Percentiles rank a stretch among this genome's conserved stretches.
Evolutionary conservation across 2,329 filamentous ascomycete species (phyloP).

Genomic region (Leptographium flavum): DNA sequence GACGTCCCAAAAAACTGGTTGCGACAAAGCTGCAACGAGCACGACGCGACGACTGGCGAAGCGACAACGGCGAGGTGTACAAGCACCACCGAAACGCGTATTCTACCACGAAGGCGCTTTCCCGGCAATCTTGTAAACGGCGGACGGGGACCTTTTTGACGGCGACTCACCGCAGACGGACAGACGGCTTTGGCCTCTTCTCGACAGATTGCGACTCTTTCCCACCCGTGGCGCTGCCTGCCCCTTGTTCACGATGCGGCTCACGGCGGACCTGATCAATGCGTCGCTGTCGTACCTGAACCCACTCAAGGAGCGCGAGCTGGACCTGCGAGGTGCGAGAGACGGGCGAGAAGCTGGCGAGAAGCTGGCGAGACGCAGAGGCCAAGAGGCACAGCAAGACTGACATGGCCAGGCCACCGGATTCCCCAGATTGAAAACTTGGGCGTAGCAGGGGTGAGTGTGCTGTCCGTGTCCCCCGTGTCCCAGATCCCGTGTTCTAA

Average conservation of each 20-base stretch:
- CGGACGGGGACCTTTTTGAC: too few relatives aligned
- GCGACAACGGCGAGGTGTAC: neutral
- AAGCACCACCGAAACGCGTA: neutral
- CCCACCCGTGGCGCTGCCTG: neutral
- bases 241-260: slow-evolving; percentile 56
- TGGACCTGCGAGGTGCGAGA: slow-evolving; percentile 81
- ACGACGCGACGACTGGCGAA: neutral
- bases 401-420: slow-evolving; percentile 64
- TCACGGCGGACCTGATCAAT: slow-evolving; percentile 89
- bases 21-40: neutral
- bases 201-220: neutral
- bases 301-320: slow-evolving; percentile 94
- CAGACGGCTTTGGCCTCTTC: neutral
- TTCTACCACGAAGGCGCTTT: too few relatives aligned
- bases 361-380: neutral
- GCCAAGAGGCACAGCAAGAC: neutral
- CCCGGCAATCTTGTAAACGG: too few relatives aligned
- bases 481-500: slow-evolving; percentile 1
- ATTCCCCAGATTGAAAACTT: slow-evolving; percentile 96
- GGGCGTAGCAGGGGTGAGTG: slow-evolving; percentile 76
- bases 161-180: too few relatives aligned
- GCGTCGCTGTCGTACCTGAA: slow-evolving; percentile 96
- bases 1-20: neutral
- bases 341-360: neutral
- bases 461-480: slow-evolving; percentile 3